These are phyloP conservation scores for Groenewaldozyma salmanticensis DNA, from an alignment of 805 yeast genomes.

Conservation along the genomic window DNA sequence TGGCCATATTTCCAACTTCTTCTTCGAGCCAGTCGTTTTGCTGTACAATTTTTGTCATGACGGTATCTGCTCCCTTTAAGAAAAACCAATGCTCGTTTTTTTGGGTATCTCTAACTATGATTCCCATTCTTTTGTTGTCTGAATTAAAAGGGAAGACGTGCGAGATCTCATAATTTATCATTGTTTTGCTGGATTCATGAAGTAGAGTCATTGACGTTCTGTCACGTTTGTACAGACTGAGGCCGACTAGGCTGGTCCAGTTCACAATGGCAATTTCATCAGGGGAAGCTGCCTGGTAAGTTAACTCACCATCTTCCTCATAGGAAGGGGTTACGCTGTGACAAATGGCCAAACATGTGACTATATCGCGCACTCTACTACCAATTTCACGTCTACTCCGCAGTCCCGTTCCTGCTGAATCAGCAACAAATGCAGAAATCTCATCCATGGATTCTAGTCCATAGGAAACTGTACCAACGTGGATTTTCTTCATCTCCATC, in stretches of 20 bases:
- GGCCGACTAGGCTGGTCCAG: slow-evolving; percentile 80
- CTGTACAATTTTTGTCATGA: slow-evolving; percentile 75
- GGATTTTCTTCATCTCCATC: slow-evolving; percentile 91
- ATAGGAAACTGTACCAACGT: slow-evolving; percentile 85
- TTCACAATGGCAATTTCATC: slow-evolving; percentile 96
- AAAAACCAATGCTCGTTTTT: slow-evolving; percentile 73
- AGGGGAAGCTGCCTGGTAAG: slow-evolving; percentile 97
- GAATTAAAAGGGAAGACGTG: slow-evolving; percentile 92
- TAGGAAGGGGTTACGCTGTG: slow-evolving; percentile 94
- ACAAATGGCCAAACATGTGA: slow-evolving; percentile 80
- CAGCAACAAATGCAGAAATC: slow-evolving; percentile 55
- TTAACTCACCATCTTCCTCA: slow-evolving; percentile 61
- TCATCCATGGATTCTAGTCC: slow-evolving; percentile 89
- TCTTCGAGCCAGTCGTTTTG: slow-evolving; percentile 95
- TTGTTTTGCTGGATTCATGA: slow-evolving; percentile 45
- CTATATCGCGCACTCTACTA: slow-evolving; percentile 66
- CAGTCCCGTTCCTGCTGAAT: slow-evolving; percentile 16
- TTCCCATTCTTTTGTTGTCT: slow-evolving; percentile 94
- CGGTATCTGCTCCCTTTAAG: slow-evolving; percentile 95
- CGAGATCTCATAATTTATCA: slow-evolving; percentile 52
- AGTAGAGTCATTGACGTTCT: slow-evolving; percentile 60
- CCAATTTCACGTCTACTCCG: slow-evolving; percentile 61
- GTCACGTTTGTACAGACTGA: slow-evolving; percentile 73
- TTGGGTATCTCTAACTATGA: slow-evolving; percentile 55
- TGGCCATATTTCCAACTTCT: slow-evolving; percentile 95